Base-by-base conservation (phyloP, 148 eudicot species). In the Rhododendron vialii region DNA sequence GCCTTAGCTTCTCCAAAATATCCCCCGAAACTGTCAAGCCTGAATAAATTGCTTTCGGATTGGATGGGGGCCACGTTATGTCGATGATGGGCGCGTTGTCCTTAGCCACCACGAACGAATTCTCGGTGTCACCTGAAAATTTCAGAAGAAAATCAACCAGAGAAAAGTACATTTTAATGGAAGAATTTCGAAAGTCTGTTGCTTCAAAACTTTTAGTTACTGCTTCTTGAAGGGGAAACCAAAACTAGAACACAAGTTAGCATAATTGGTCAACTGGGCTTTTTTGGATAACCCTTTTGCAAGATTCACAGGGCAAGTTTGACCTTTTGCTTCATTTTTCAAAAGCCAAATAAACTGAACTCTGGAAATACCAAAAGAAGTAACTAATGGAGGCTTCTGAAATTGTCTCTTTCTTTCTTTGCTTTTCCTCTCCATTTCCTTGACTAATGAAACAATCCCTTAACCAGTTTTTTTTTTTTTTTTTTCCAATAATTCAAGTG, bases 21-120 rank as follows among this genome's bases (percentile, higher is more conserved):
- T 89, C 89, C 35, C 92, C 94, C 4, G 94, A 92, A 82, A 87
- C 94, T 67, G 87, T 91, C 84, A 92, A 73, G 57, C 94, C 82
- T 10, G 94, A 91, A 80, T 87, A 83, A 28, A 82, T 15, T 47
- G 93, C 93, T 85, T 88, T 92, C 0, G 90, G 89, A 75, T 90
- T 89, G 48, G 94, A 90, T 8, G 92, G 93, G 6, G 94, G 94
- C 92, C 94, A 92, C 45, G 93, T 92, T 91, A 92, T 91, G 88
- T 92, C 94, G 1, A 92, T 88, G 36, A 91, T 81, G 5, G 89
- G 85, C 4, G 89, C 92, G 4, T 69, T 85, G 14, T 90, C 88
- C 89, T 91, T 91, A 6, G 92, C 93, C 84, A 92, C 87, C 74
- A 90, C 84, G 85, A 43, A 87, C 0, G 93, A 90, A 43, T 89